Evolutionary conservation across 2,329 filamentous ascomycete species (phyloP).

Genomic region (Trichoderma sp.): DNA sequence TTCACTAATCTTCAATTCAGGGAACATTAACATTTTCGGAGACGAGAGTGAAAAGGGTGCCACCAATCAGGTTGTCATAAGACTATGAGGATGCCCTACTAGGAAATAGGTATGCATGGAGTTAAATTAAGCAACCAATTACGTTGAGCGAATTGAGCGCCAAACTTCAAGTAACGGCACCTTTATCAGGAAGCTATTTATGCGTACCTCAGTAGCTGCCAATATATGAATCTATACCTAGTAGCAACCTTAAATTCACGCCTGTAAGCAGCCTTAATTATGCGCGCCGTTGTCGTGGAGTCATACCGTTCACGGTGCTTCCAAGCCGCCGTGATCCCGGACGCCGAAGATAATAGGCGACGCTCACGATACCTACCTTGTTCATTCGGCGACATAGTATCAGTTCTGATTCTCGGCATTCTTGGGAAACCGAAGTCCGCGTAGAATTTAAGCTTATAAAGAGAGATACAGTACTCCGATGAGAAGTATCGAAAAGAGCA

Average conservation of each 20-base stretch:
- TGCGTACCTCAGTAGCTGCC: neutral
- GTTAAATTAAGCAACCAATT: neutral
- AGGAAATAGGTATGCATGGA: neutral
- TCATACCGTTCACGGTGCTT: neutral
- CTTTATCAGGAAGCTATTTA: neutral
- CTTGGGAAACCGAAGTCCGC: neutral
- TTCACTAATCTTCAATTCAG: neutral
- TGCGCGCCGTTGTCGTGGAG: neutral
- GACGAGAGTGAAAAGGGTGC: neutral
- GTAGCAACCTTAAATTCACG: neutral
- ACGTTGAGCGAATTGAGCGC: neutral
- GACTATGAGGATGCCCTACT: neutral
- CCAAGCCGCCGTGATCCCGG: neutral
- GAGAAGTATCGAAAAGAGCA: neutral
- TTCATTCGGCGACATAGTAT: too few species aligned
- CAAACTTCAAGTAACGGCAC: too few species aligned
- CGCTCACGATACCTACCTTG: neutral
- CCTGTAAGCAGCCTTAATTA: neutral
- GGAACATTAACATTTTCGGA: constrained; percentile 10
- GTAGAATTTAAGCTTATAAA: neutral
- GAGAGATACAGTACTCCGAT: neutral
- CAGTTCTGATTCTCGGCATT: neutral
- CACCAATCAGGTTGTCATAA: constrained; percentile 5
- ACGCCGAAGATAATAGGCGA: neutral
- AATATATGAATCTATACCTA: neutral